These are phyloP conservation scores for Cyclocybe cylindracea DNA, from an alignment of 768 basidiomycete species.

Conservation along the genomic window DNA sequence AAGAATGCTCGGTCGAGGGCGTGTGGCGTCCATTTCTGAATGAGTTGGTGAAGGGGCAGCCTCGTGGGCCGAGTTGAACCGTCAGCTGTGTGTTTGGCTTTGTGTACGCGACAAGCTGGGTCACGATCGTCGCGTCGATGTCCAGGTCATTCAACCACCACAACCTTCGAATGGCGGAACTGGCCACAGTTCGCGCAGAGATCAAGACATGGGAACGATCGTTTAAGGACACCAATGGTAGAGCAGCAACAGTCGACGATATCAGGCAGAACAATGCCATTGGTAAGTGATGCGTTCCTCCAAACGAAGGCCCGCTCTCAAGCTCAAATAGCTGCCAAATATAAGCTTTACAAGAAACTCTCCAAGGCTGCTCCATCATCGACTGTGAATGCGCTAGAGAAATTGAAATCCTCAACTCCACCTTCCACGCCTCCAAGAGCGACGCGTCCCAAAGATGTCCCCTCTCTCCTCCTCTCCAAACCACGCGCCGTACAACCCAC, in stretches of 20 bases:
- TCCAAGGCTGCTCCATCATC: constrained; percentile 43
- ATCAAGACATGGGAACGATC: constrained; percentile 79
- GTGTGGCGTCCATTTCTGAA: constrained; percentile 27
- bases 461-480: constrained; percentile 43
- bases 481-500: constrained; percentile 54
- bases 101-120: constrained; percentile 37
- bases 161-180: constrained; percentile 36
- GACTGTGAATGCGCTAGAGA: neutral
- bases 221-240: constrained; percentile 56
- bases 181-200: constrained; percentile 58
- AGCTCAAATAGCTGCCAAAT: constrained; percentile 61
- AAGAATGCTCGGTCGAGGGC: constrained; percentile 49
- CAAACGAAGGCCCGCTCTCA: constrained; percentile 11
- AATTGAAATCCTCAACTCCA: constrained; percentile 17
- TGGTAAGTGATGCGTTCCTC: constrained; percentile 44
- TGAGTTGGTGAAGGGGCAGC: neutral
- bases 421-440: constrained; percentile 41
- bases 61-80: constrained; percentile 21
- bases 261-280: constrained; percentile 63
- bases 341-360: constrained; percentile 80
- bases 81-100: constrained; percentile 32
- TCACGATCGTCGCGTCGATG: constrained; percentile 12
- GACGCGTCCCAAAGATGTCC: constrained; percentile 29
- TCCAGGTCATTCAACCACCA: constrained; percentile 8
- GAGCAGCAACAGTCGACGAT: constrained; percentile 68